Conservation (phyloP, 1,284 basidiomycete species). For the Schizophyllum amplum region DNA sequence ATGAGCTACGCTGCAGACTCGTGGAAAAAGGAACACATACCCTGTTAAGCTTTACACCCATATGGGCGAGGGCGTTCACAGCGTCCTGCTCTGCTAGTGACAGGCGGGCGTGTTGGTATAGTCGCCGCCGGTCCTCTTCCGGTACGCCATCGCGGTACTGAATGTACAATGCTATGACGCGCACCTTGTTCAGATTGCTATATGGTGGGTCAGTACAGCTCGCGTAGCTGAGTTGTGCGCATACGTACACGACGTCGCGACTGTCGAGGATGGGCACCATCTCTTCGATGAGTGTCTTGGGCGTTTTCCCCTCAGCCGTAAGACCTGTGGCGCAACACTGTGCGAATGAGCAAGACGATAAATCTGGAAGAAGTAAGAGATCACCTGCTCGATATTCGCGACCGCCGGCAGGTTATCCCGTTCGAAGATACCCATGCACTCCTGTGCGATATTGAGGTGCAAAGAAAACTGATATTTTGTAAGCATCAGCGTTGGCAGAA, state of each 20-base stretch:
- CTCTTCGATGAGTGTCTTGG: conserved; percentile 92
- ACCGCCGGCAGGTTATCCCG: conserved; percentile 79
- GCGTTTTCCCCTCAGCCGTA: conserved; percentile 84
- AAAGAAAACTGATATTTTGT: conserved; percentile 69
- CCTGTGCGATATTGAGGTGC: conserved; percentile 95
- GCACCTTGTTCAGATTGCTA: conserved; percentile 89
- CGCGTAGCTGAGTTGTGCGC: background rate
- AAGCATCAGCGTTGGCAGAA: background rate
- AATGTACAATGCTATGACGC: conserved; percentile 95
- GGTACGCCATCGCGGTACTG: conserved; percentile 95
- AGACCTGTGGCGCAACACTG: conserved; percentile 89
- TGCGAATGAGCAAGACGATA: conserved; percentile 4
- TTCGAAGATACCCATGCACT: conserved; percentile 94
- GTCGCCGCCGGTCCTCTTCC: conserved; percentile 88
- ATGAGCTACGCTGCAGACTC: conserved; percentile 1
- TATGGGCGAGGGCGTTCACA: conserved; percentile 77
- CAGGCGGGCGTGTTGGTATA: conserved; percentile 96
- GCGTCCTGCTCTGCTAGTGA: conserved; percentile 90
- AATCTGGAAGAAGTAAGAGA: conserved; percentile 11
- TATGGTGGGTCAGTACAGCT: background rate
- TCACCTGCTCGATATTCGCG: conserved; percentile 89
- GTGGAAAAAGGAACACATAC: conserved; percentile 34
- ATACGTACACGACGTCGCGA: conserved; percentile 65
- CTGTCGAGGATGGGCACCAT: conserved; percentile 97
- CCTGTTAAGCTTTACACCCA: conserved; percentile 82